A percentile compares a stretch with the other conserved stretches of the same genome.
phyloP scores from a whole-genome alignment of 148 eudicot genomes.

The Linanthus parryae region DNA sequence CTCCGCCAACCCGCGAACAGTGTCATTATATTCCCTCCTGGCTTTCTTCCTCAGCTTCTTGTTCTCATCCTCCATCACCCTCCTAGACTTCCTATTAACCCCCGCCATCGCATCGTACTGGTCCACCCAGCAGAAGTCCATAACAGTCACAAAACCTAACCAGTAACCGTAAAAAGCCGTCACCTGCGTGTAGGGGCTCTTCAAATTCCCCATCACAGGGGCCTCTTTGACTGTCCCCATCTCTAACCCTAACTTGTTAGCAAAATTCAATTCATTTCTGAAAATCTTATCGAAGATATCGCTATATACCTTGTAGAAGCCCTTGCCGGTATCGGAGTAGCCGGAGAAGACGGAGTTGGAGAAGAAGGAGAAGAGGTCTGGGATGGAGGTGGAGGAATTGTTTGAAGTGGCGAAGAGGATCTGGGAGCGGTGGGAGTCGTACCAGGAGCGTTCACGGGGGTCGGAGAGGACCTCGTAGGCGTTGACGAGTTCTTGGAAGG shows the following conservation, averaged over 20 bases:
- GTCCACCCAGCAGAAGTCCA: constrained; percentile 93
- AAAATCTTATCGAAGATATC: constrained; percentile 64
- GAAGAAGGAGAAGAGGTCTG: constrained; percentile 67
- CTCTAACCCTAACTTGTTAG: constrained; percentile 57
- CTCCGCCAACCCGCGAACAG: constrained; percentile 85
- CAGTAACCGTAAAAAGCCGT: constrained; percentile 91
- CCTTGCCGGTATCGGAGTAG: constrained; percentile 40
- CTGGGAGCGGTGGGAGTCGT: constrained; percentile 90
- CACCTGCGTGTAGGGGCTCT: constrained; percentile 69
- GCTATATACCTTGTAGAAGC: constrained; percentile 77
- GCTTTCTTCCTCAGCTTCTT: constrained; percentile 92
- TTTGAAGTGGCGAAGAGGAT: constrained; percentile 47
- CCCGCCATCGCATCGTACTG: constrained; percentile 72
- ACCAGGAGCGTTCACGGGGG: constrained; percentile 85
- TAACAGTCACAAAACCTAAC: constrained; percentile 67
- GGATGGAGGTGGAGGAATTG: constrained; percentile 21
- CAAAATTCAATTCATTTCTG: constrained; percentile 55
- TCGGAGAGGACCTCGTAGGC: constrained; percentile 96
- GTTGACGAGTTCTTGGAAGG: constrained; percentile 86
- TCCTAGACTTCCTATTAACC: constrained; percentile 57
- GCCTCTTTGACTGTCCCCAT: constrained; percentile 68
- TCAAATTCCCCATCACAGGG: constrained; percentile 75
- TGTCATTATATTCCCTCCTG: constrained; percentile 80
- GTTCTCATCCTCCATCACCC: constrained; percentile 98
- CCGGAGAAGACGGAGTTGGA: constrained; percentile 68